phyloP scores from a whole-genome alignment of 441 rosid genomes.

The Isatis lusitanica region DNA sequence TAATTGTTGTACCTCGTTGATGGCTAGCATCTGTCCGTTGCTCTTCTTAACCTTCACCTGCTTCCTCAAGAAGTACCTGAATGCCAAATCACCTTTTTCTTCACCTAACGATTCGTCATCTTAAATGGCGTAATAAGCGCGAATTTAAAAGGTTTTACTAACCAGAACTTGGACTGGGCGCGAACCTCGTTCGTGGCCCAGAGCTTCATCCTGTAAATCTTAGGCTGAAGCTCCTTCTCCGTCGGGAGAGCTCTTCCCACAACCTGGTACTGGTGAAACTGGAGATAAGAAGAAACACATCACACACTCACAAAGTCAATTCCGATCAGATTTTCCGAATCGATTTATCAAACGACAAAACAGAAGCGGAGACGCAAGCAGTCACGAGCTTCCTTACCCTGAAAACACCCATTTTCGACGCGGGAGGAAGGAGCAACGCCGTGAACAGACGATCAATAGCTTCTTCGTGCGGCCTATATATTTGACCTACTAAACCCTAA shows the following conservation, averaged over 20 bases:
- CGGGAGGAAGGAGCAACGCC: not conserved
- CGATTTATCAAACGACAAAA: not conserved
- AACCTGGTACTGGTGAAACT: constrained; percentile 47
- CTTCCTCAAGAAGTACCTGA: constrained; percentile 43
- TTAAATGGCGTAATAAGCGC: too few relatives aligned
- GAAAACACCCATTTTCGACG: constrained; percentile 45
- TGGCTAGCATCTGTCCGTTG: constrained; percentile 44
- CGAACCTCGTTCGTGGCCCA: constrained; percentile 47
- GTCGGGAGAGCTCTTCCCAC: constrained; percentile 41
- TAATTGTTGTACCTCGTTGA: constrained; percentile 35
- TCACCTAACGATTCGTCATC: too few relatives aligned
- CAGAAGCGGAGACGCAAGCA: not conserved
- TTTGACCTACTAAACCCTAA: constrained; percentile 20
- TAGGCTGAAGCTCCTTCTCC: constrained; percentile 37
- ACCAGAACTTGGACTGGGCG: constrained; percentile 45
- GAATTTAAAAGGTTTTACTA: not conserved
- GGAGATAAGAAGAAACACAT: not conserved
- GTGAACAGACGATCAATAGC: not conserved
- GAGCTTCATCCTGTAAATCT: constrained; percentile 44
- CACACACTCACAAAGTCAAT: not conserved
- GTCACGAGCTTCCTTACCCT: constrained; percentile 36
- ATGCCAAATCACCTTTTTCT: not conserved
- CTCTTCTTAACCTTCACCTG: constrained; percentile 43
- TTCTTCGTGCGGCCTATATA: not conserved
- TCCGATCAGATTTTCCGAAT: not conserved